phyloP scores from a whole-genome alignment of 441 rosid genomes.

The Gossypium lobatum region DNA sequence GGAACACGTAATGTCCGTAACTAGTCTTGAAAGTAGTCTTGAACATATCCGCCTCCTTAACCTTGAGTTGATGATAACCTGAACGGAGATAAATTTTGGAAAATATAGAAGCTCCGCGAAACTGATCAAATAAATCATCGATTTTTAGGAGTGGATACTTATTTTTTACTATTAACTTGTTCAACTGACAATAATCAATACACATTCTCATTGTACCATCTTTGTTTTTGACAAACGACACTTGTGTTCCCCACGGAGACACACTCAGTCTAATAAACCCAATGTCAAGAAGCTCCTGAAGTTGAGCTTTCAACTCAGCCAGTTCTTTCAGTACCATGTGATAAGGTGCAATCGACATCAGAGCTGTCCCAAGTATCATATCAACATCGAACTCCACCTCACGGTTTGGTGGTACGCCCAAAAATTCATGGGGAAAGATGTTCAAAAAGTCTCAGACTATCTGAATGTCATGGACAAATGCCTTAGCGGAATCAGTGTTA shows the following conservation, averaged over 20 bases:
- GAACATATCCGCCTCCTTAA: background rate
- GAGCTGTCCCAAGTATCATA: background rate
- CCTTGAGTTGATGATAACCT: background rate
- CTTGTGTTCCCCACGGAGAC: background rate
- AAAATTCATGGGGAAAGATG: background rate
- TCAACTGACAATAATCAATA: background rate
- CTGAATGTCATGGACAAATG: too few species aligned
- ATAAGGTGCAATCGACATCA: background rate
- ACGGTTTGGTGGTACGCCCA: background rate
- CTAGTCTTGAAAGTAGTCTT: background rate
- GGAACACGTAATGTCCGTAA: background rate
- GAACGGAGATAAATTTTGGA: background rate
- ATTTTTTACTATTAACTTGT: background rate
- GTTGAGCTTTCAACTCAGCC: background rate
- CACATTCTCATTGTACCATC: background rate
- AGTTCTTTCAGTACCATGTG: background rate
- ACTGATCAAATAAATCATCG: background rate
- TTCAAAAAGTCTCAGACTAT: too few species aligned
- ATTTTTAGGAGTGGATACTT: background rate
- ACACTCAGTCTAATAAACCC: background rate
- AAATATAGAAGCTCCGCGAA: background rate
- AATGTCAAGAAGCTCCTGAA: background rate
- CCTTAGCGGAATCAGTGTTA: background rate
- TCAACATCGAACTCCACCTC: background rate
- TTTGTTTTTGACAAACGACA: too few species aligned